Evolutionary conservation across 352 stramenopile genomes (phyloP).

Genomic region (Peronosclerospora sorghi): DNA sequence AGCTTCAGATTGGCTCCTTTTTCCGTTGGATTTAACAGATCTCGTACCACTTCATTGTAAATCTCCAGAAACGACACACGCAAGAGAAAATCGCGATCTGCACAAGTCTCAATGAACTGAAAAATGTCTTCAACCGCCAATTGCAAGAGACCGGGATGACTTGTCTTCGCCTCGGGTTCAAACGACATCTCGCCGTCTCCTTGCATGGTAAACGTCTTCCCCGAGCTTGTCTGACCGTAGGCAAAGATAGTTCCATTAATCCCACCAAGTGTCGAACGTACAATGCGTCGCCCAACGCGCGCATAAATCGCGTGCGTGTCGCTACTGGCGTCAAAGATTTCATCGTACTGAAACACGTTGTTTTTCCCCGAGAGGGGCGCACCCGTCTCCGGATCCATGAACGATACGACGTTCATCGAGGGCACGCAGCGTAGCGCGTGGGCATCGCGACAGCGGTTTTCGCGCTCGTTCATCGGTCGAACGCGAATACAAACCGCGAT

Average conservation of each 20-base stretch:
- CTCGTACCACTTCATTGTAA: conserved; percentile 97
- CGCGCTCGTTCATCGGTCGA: conserved; percentile 65
- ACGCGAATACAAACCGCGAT: conserved; percentile 79
- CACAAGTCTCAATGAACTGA: conserved; percentile 62
- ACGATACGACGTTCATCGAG: conserved; percentile 38
- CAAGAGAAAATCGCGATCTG: conserved; percentile 90
- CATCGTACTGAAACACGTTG: conserved; percentile 75
- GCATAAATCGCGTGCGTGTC: conserved; percentile 50
- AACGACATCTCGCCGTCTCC: conserved; percentile 34
- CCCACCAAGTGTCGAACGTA: conserved; percentile 48
- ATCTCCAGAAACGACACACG: conserved; percentile 98
- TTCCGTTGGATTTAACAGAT: conserved; percentile 82
- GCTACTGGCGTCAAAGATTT: conserved; percentile 53
- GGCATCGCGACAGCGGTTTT: conserved; percentile 32
- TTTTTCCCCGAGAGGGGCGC: conserved; percentile 45
- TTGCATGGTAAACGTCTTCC: too few species aligned
- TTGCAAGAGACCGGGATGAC: conserved; percentile 26
- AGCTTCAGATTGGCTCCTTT: conserved; percentile 63
- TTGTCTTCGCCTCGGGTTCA: conserved; percentile 5
- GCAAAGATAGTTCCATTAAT: conserved; percentile 90
- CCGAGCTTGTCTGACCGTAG: conserved; percentile 92
- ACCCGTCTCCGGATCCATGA: conserved; percentile 38
- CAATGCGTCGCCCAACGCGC: conserved; percentile 53
- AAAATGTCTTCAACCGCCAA: too few species aligned
- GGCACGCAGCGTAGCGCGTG: conserved; percentile 33